Evolutionary conservation across 257 asterid genomes (phyloP).

Genomic region (Scutellaria baicalensis): DNA sequence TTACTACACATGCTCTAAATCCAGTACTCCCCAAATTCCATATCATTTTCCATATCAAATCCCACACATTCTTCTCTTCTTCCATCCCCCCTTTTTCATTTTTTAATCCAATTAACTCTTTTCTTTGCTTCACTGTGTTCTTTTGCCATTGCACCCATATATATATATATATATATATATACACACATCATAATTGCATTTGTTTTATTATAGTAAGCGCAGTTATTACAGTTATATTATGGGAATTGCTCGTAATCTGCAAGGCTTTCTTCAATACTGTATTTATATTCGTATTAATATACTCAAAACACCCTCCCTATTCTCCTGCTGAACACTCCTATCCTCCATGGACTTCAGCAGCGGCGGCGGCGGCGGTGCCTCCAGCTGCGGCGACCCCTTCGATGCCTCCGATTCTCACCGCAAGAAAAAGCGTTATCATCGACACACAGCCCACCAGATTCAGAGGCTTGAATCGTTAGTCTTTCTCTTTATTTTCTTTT

Average conservation of each 20-base stretch:
- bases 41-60: conserved; percentile 19
- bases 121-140: no score
- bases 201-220: conserved; percentile 13
- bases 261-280: conserved; percentile 22
- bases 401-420: conserved; percentile 50
- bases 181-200: background rate
- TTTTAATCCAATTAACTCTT: no score
- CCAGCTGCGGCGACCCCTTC: conserved; percentile 42
- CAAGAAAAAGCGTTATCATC: conserved; percentile 75
- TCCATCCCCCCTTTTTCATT: background rate
- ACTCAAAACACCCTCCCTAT: background rate
- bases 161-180: no score
- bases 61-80: conserved; percentile 8
- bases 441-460: conserved; percentile 90
- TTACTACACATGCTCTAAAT: conserved; percentile 25
- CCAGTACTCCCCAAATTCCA: conserved; percentile 21
- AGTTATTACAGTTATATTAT: conserved; percentile 36
- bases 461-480: conserved; percentile 77
- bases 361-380: conserved; percentile 43
- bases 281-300: background rate
- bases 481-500: background rate
- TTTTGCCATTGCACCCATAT: background rate
- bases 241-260: conserved; percentile 43
- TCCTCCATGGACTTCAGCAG: conserved; percentile 63
- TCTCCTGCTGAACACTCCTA: background rate